Evolutionary conservation across 1,284 basidiomycete genomes (phyloP).

Genomic region (Malassezia japonica): DNA sequence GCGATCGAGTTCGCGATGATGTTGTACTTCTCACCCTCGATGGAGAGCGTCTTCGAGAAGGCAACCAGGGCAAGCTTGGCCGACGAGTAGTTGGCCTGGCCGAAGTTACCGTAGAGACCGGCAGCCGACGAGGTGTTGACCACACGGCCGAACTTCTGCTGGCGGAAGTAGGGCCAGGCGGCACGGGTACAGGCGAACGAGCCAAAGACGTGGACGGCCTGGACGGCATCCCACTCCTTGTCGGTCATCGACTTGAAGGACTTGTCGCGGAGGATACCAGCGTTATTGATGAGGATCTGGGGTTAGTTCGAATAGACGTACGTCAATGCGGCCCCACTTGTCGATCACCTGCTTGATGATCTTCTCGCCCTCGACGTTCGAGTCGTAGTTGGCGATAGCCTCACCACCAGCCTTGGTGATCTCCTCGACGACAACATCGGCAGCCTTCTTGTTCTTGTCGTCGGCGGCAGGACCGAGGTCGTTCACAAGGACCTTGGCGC

Average conservation of each 20-base stretch:
- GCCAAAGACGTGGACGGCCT: slow-evolving; percentile 85
- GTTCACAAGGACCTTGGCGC: slow-evolving; percentile 64
- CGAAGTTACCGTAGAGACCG: slow-evolving; percentile 70
- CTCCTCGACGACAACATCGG: slow-evolving; percentile 84
- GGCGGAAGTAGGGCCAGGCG: slow-evolving; percentile 85
- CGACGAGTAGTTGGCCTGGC: slow-evolving; percentile 72
- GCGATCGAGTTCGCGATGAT: slow-evolving; percentile 81
- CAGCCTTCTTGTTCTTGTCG: slow-evolving; percentile 78
- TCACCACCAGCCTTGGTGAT: slow-evolving; percentile 62
- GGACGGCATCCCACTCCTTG: slow-evolving; percentile 53
- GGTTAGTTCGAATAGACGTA: slow-evolving; percentile 3
- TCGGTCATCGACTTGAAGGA: slow-evolving; percentile 51
- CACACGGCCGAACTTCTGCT: slow-evolving; percentile 59
- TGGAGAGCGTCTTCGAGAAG: slow-evolving; percentile 77
- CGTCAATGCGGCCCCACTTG: slow-evolving; percentile 65
- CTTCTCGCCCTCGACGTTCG: slow-evolving; percentile 75
- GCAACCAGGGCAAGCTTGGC: slow-evolving; percentile 50
- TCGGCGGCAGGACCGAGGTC: slow-evolving; percentile 57
- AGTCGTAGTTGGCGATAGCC: slow-evolving; percentile 66
- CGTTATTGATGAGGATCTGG: slow-evolving; percentile 68
- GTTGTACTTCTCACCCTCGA: slow-evolving; percentile 81
- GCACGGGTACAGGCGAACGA: slow-evolving; percentile 92
- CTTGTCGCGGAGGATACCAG: slow-evolving; percentile 72
- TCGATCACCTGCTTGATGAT: slow-evolving; percentile 80
- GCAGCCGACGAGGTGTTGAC: slow-evolving; percentile 49